Evolutionary conservation across 2,329 filamentous ascomycete genomes (phyloP), one percentile per base, ranked within the genome.

Genomic region (Tolypocladium endophyticum): DNA sequence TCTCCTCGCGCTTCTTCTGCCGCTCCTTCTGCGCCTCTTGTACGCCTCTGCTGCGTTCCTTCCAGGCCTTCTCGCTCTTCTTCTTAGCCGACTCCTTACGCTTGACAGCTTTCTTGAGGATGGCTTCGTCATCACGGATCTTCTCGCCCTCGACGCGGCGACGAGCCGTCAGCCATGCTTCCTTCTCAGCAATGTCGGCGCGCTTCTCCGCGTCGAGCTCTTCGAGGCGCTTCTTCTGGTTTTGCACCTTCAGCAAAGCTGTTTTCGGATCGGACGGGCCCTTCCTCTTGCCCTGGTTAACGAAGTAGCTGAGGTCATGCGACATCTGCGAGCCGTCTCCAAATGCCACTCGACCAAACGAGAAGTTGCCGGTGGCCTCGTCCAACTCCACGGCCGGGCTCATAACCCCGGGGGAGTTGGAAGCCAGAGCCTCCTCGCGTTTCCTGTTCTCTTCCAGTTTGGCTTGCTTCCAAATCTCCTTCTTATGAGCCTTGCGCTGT

Each of bases 61-160:
- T 82, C 90, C 94, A 97, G 70, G 94, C 91, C 70, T 88, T 87
- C 72, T 91, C 90, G 71, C 90, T 95, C 84, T 94, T 96, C 75
- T 87, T 88, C 84, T 97, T 97, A 58, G 83, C 79, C 65, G 87
- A 85, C 69, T 97, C 91, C 78, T 96, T 95, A 65, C 93, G 87
- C 82, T 97, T 97, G 65, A 97, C 79, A 0, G 92, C 89, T 80
- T 96, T 97, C 81, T 96, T 97, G 35, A 99, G 81, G 60, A 96
- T 76, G 54, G 83, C 85, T 63, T 91, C 90, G 72, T 96, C 91
- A 69, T 97, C 92, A 61, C 86, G 86, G 39, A 97, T 87, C 71
- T 90, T 89, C 70, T 96, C 92, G 56, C 94, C 94, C 72, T 96
- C 90, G 1, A 88, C 91, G 30, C 89, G 86, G 74, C 91, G 90